Conservation (phyloP, 306 rosid genomes). For the Trifolium pratense region DNA sequence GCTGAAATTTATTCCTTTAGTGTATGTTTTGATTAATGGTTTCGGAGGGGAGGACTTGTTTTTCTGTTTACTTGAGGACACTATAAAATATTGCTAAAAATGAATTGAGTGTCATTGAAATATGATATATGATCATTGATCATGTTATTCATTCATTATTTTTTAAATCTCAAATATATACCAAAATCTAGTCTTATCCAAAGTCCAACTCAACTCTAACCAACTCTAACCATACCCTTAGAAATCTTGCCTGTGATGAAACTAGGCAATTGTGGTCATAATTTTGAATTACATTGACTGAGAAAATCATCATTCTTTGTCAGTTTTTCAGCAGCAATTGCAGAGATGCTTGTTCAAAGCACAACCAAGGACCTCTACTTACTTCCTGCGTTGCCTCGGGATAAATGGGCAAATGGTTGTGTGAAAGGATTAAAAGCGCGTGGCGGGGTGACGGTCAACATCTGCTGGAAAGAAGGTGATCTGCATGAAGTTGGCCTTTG, state of each 20-base stretch:
- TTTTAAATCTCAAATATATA: no score
- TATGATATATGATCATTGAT: no score
- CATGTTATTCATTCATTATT: no score
- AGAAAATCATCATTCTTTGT: constrained; percentile 21
- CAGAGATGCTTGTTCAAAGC: constrained; percentile 88
- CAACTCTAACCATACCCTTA: neutral
- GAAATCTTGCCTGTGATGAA: constrained; percentile 18
- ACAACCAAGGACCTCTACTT: constrained; percentile 67
- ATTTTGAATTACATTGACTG: constrained; percentile 28
- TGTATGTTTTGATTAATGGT: no score
- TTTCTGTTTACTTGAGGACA: no score
- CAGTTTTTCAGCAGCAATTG: constrained; percentile 71
- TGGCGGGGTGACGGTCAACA: constrained; percentile 70
- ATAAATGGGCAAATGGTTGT: constrained; percentile 77
- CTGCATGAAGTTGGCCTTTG: constrained; percentile 74
- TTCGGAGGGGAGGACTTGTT: no score
- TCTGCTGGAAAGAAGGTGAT: constrained; percentile 80
- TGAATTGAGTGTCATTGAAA: no score
- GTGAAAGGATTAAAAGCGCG: constrained; percentile 84
- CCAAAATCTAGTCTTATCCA: no score
- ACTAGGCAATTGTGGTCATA: neutral
- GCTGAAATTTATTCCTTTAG: neutral
- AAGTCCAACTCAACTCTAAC: no score
- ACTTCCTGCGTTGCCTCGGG: constrained; percentile 81
- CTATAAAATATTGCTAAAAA: no score